These are phyloP conservation scores for Serendipita sp. DNA, from an alignment of 768 basidiomycete genomes.

Conservation along the genomic window DNA sequence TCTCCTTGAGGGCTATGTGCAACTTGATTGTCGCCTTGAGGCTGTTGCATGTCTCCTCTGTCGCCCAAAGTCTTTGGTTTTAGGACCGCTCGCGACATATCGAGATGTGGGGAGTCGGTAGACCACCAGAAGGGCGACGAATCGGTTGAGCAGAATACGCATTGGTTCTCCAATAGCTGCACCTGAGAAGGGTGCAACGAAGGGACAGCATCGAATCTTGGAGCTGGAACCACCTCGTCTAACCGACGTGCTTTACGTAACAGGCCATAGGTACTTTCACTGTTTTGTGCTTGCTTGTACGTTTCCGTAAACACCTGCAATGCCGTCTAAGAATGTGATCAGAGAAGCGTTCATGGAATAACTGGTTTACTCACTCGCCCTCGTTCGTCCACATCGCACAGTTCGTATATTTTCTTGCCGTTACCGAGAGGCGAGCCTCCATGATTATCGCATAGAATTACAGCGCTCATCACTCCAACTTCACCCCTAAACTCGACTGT, in stretches of 20 bases:
- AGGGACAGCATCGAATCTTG: slow-evolving; percentile 6
- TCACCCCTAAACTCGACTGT: slow-evolving; percentile 62
- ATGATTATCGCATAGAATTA: slow-evolving; percentile 68
- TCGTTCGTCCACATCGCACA: slow-evolving; percentile 72
- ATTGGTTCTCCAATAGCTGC: slow-evolving; percentile 24
- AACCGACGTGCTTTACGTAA: slow-evolving; percentile 79
- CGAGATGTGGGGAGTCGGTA: slow-evolving; percentile 10
- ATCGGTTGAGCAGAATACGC: slow-evolving; percentile 45
- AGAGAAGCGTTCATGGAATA: background rate
- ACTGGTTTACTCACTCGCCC: slow-evolving; percentile 45
- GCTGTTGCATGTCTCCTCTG: background rate
- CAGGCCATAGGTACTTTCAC: slow-evolving; percentile 56
- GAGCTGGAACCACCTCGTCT: slow-evolving; percentile 39
- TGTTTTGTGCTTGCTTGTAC: slow-evolving; percentile 64
- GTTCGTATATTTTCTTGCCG: slow-evolving; percentile 48
- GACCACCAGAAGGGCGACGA: slow-evolving; percentile 67
- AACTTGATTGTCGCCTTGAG: background rate
- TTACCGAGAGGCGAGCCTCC: slow-evolving; percentile 31
- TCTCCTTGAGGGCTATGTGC: background rate
- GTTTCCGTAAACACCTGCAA: slow-evolving; percentile 72
- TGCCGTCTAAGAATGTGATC: slow-evolving; percentile 42
- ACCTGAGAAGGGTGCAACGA: background rate
- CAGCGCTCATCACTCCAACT: slow-evolving; percentile 60
- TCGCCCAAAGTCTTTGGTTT: background rate
- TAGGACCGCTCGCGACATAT: background rate